phyloP scores from a whole-genome alignment of 345 rosid genomes.

The Eucalyptus sp. region DNA sequence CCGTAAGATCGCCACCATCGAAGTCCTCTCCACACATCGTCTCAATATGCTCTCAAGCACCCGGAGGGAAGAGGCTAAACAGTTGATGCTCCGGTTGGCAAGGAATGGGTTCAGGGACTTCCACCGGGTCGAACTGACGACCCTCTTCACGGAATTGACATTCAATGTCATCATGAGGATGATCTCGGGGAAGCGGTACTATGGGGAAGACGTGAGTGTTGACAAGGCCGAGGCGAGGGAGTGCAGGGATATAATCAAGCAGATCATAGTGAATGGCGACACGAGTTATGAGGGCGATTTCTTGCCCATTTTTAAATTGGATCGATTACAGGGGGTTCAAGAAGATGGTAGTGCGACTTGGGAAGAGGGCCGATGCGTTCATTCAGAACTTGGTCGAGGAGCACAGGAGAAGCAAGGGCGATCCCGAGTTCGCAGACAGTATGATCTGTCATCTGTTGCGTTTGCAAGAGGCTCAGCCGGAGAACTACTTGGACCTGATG shows the following conservation, averaged over 20 bases:
- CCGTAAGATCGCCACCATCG: not conserved
- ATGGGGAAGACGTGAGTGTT: constrained; percentile 19
- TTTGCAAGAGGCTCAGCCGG: constrained; percentile 32
- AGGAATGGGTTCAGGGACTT: not conserved
- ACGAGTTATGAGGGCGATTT: not conserved
- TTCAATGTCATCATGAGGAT: constrained; percentile 12
- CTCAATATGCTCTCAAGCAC: not conserved
- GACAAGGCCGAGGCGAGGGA: not conserved
- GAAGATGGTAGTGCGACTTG: constrained; percentile 16
- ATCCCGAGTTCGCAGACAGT: constrained; percentile 1
- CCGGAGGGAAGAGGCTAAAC: not conserved
- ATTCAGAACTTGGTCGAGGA: constrained; percentile 38
- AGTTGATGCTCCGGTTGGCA: not conserved
- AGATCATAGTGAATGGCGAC: not conserved
- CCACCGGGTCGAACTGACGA: constrained; percentile 22
- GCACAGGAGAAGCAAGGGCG: constrained; percentile 7
- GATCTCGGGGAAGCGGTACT: constrained; percentile 53
- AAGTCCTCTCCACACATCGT: not conserved
- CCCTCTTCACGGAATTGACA: constrained; percentile 18
- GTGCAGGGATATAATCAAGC: constrained; percentile 5
- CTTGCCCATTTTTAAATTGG: not conserved
- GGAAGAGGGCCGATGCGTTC: constrained; percentile 17
- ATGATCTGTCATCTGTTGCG: constrained; percentile 51
- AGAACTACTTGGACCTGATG: not conserved
- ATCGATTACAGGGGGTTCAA: not conserved